Percentiles rank a stretch among this genome's conserved stretches.
These are phyloP conservation scores for Corrigiola litoralis DNA, from an alignment of 179 eudicot species.

Conservation along the genomic window DNA sequence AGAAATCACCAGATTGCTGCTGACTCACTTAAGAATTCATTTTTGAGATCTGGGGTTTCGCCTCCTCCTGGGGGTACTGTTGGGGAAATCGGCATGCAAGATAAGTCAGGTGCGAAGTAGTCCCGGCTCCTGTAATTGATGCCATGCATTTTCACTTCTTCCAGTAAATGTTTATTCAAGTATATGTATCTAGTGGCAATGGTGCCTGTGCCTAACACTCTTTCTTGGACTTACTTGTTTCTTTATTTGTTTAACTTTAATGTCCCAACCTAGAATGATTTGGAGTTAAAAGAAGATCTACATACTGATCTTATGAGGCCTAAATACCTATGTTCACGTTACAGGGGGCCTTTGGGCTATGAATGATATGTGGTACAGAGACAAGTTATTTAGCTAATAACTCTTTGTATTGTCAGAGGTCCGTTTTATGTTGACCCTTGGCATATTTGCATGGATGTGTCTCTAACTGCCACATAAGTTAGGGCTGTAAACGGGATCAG, in stretches of 20 bases:
- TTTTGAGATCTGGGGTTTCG: neutral
- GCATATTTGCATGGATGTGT: neutral
- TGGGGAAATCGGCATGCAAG: conserved; percentile 5
- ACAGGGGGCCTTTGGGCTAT: neutral
- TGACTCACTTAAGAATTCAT: neutral
- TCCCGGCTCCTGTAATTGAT: neutral
- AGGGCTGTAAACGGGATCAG: neutral
- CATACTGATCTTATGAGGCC: neutral
- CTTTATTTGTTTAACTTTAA: neutral
- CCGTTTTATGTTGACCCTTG: neutral
- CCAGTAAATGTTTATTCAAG: neutral
- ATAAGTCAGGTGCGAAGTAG: conserved; percentile 23
- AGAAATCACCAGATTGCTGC: conserved; percentile 23
- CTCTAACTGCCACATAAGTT: neutral
- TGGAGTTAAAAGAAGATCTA: neutral
- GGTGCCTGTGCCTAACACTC: neutral
- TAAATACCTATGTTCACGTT: neutral
- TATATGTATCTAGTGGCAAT: neutral
- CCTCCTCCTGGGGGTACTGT: neutral
- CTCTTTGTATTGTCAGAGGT: neutral
- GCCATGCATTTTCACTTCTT: neutral
- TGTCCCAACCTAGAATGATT: neutral
- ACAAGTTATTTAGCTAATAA: neutral
- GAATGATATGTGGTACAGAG: neutral
- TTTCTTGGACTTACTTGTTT: neutral